These are phyloP conservation scores for Nemania bipapillata DNA, from an alignment of 2,329 filamentous ascomycete genomes.

Conservation along the genomic window DNA sequence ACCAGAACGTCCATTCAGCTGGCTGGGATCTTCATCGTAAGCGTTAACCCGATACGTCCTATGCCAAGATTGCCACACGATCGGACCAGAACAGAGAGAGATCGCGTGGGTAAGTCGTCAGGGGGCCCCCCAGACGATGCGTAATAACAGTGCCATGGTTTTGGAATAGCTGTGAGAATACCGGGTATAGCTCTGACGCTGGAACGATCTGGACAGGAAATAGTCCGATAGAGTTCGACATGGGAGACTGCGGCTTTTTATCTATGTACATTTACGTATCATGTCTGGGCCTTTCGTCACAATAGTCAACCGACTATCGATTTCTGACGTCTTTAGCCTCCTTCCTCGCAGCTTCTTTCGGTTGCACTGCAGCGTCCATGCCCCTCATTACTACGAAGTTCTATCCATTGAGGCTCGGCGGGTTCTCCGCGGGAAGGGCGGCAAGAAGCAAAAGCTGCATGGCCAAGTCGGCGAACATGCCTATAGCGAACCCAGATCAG, in stretches of 20 bases:
- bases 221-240: neutral
- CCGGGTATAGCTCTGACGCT: neutral
- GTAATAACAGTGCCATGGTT: neutral
- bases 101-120: neutral
- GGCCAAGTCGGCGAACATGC: neutral
- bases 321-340: neutral
- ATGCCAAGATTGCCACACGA: slow-evolving; percentile 1
- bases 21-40: neutral
- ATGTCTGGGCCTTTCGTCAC: neutral
- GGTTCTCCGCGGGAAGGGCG: neutral
- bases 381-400: neutral
- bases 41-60: neutral
- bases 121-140: slow-evolving; percentile 2
- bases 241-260: slow-evolving; percentile 1
- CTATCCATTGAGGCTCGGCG: neutral
- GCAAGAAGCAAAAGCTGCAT: neutral
- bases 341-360: too few species aligned
- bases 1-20: slow-evolving; percentile 6
- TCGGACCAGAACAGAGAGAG: neutral
- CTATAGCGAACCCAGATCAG: neutral
- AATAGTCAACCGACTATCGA: slow-evolving; percentile 6
- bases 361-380: neutral
- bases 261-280: too few species aligned
- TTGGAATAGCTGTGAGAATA: neutral
- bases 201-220: neutral